Base-by-base conservation (phyloP, 2,329 filamentous ascomycete species). In the Aspergillus quadrilineatus region DNA sequence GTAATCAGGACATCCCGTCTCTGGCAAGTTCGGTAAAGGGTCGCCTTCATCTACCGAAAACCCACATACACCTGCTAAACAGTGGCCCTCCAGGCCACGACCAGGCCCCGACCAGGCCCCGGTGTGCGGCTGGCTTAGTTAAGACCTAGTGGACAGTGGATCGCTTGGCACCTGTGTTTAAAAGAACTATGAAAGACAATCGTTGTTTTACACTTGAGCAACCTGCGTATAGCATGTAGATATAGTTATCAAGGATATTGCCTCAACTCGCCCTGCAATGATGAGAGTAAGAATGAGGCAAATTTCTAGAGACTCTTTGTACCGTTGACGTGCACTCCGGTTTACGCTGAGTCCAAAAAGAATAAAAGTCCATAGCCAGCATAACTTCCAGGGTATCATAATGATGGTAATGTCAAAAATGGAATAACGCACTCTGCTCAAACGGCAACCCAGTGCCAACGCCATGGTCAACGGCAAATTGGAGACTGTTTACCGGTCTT, bases 351-450 rank as follows among this genome's bases (percentile, higher is more conserved):
- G 12, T 46, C n/a, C 9, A 32, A 14, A 32, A 15, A 47, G 5
- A 29, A 28, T 29, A 4, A 28, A 50, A 42, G 7, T 7, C 30
- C 15, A 46, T 45, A 41, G 22, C 28, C 28, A 32, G 30, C 36
- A 36, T 36, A 55, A 53, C 32, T 54, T 10, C 14, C 6, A 51
- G 60, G 60, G 60, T 61, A 61, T 61, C 57, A 58, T 41, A 52
- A 52, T 36, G 49, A 49, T 26, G 47, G 34, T 15, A 36, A 53
- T 30, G 29, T 6, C 6, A 43, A 26, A 47, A 22, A 10, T 17
- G 17, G 9, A 32, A 39, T 17, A 36, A 44, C 17, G n/a, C 4
- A 15, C n/a, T 44, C 34, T n/a, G 28, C n/a, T 6, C 5, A 17
- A 7, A 9, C 22, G 26, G n/a, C 3, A 37, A 28, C 2, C 15